Percentiles rank a stretch among this genome's conserved stretches.
These are phyloP conservation scores for Adansonia gregorii DNA, from an alignment of 441 rosid genomes.

Conservation along the genomic window DNA sequence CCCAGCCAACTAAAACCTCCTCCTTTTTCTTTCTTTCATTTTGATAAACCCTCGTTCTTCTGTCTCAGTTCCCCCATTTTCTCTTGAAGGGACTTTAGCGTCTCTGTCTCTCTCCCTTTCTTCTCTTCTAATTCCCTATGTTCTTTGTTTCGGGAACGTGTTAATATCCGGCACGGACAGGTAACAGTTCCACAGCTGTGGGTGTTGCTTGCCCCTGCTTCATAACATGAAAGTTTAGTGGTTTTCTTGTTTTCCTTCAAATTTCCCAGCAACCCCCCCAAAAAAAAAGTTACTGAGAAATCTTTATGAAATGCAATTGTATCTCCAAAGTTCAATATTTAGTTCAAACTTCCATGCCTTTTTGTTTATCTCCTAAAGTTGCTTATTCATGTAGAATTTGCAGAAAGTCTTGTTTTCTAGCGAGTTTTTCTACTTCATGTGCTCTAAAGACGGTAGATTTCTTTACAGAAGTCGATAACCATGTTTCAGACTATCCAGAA, in stretches of 20 bases:
- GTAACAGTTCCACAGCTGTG: background rate
- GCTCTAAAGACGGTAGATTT: conserved; percentile 30
- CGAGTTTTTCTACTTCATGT: conserved; percentile 30
- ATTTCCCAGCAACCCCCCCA: background rate
- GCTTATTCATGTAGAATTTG: conserved; percentile 5
- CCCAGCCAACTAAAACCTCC: background rate
- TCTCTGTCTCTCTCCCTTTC: background rate
- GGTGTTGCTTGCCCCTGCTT: background rate
- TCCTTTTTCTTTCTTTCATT: background rate
- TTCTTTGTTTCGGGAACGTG: background rate
- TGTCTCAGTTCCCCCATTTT: background rate
- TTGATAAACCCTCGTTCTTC: background rate
- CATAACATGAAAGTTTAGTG: background rate
- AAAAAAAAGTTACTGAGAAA: background rate
- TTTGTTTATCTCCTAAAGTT: conserved; percentile 6
- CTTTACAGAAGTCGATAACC: background rate
- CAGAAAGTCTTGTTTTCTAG: conserved; percentile 23
- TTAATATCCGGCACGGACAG: background rate
- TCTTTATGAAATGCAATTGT: background rate
- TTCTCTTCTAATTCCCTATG: background rate
- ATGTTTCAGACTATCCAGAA: conserved; percentile 25
- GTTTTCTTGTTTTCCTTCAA: background rate
- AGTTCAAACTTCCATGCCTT: conserved; percentile 21
- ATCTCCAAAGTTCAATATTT: background rate
- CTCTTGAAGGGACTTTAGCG: background rate